phyloP scores from a whole-genome alignment of 2,329 filamentous ascomycete genomes.

The Diaporthe humulicola region DNA sequence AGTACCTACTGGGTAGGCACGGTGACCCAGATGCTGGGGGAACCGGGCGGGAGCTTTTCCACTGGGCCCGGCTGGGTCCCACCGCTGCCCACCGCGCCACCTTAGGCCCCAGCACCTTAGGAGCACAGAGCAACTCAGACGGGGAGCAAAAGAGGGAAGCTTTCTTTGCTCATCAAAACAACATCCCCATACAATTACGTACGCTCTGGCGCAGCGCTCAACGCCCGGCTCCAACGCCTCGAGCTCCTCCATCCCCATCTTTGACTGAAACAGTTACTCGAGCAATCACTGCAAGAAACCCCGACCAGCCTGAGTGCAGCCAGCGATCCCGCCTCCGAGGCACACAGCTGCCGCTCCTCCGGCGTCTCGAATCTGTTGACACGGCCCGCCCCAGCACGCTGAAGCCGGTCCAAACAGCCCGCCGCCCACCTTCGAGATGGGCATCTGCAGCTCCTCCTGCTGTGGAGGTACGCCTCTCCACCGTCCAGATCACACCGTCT shows the following conservation, averaged over 20 bases:
- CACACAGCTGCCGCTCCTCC: conserved; percentile 35
- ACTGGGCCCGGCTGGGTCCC: conserved; percentile 9
- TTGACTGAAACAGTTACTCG: conserved; percentile 16
- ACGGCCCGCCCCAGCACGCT: conserved; percentile 32
- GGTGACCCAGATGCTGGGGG: conserved; percentile 12
- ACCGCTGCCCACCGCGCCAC: conserved; percentile 16
- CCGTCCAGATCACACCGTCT: conserved; percentile 29
- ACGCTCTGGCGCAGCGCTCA: conserved; percentile 35
- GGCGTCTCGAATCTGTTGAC: conserved; percentile 27
- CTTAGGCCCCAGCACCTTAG: conserved; percentile 4
- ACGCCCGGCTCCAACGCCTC: conserved; percentile 31
- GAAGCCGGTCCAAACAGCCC: conserved; percentile 35
- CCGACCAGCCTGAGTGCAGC: conserved; percentile 11
- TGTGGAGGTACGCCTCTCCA: conserved; percentile 62
- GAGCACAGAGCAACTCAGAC: conserved; percentile 11
- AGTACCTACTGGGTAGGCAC: conserved; percentile 8
- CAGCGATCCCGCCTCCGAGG: conserved; percentile 36
- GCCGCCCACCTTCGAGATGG: conserved; percentile 62
- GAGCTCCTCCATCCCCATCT: conserved; percentile 35
- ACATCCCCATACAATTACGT: conserved; percentile 37
- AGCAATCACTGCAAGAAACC: conserved; percentile 9
- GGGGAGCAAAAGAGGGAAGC: background rate
- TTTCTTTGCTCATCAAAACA: conserved; percentile 30
- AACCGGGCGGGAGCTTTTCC: conserved; percentile 22
- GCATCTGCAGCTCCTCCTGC: conserved; percentile 72